Conservation (phyloP, 1,284 basidiomycete species). For the Naganishia sp. region DNA sequence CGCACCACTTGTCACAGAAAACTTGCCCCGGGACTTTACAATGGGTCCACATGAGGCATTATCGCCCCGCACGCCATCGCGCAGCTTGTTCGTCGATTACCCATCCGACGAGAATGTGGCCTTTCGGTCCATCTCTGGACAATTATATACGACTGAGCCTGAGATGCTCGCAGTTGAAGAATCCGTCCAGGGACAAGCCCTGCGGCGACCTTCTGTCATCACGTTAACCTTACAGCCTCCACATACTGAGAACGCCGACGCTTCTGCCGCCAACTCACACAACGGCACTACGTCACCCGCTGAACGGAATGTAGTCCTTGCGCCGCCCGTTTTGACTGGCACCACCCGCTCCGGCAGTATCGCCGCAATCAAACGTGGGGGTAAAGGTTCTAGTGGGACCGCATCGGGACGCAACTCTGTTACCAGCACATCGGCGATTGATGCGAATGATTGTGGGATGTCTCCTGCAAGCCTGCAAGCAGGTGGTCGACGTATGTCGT, state of each 20-base stretch:
- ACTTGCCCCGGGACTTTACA: neutral
- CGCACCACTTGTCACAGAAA: neutral
- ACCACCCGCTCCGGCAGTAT: conserved; percentile 24
- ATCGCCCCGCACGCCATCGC: neutral
- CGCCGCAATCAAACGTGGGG: conserved; percentile 21
- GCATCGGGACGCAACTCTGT: conserved; percentile 3
- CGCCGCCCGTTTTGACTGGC: conserved; percentile 14
- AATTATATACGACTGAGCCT: conserved; percentile 14
- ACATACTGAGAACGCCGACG: neutral
- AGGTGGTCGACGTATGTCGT: conserved; percentile 15
- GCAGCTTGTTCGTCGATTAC: neutral
- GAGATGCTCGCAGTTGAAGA: neutral
- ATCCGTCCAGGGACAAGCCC: neutral
- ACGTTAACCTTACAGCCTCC: conserved; percentile 3
- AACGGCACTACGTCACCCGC: neutral
- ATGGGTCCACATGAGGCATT: neutral
- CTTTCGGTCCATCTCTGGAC: conserved; percentile 2
- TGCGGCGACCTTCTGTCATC: conserved; percentile 5
- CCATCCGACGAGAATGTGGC: neutral
- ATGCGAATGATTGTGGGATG: neutral
- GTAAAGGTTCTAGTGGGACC: neutral
- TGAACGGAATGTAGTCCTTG: conserved; percentile 8
- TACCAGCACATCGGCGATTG: neutral
- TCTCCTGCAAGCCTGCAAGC: conserved; percentile 12
- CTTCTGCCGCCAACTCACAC: neutral